Evolutionary conservation across 805 yeast species (phyloP).

Genomic region (Saccharomycopsis selenospora): DNA sequence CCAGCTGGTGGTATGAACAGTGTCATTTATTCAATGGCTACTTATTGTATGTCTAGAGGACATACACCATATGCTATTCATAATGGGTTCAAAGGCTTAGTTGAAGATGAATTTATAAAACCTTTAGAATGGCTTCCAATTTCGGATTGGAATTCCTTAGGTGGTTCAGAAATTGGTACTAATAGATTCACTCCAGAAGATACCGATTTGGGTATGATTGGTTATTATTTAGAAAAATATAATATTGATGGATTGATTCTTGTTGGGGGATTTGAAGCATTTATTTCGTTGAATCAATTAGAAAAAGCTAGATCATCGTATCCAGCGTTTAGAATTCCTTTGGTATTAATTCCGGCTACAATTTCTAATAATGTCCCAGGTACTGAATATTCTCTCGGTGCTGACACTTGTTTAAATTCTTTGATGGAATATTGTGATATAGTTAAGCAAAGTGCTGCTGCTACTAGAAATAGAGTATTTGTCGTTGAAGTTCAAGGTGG

Average conservation of each 20-base stretch:
- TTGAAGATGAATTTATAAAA: conserved; percentile 53
- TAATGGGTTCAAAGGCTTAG: conserved; percentile 69
- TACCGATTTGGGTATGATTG: conserved; percentile 60
- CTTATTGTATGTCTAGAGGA: conserved; percentile 68
- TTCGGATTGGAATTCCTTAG: conserved; percentile 64
- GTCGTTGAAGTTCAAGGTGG: conserved; percentile 86
- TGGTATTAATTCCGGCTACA: conserved; percentile 73
- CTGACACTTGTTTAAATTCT: conserved; percentile 69
- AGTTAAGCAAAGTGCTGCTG: conserved; percentile 72
- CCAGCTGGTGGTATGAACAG: conserved; percentile 75
- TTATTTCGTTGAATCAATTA: conserved; percentile 61
- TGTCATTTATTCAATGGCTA: conserved; percentile 68
- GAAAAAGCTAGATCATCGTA: conserved; percentile 51
- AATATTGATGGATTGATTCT: conserved; percentile 62
- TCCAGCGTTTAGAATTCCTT: conserved; percentile 70
- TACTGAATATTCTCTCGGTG: conserved; percentile 68
- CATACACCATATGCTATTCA: conserved; percentile 65
- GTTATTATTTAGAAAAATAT: conserved; percentile 63
- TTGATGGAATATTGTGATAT: conserved; percentile 69
- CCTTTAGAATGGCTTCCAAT: conserved; percentile 61
- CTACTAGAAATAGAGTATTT: conserved; percentile 70
- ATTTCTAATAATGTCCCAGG: conserved; percentile 79
- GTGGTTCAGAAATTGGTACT: conserved; percentile 81
- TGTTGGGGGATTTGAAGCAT: conserved; percentile 80
- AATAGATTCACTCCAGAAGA: conserved; percentile 64